Evolutionary conservation across 257 asterid genomes (phyloP).

Genomic region (Buddleja alternifolia): DNA sequence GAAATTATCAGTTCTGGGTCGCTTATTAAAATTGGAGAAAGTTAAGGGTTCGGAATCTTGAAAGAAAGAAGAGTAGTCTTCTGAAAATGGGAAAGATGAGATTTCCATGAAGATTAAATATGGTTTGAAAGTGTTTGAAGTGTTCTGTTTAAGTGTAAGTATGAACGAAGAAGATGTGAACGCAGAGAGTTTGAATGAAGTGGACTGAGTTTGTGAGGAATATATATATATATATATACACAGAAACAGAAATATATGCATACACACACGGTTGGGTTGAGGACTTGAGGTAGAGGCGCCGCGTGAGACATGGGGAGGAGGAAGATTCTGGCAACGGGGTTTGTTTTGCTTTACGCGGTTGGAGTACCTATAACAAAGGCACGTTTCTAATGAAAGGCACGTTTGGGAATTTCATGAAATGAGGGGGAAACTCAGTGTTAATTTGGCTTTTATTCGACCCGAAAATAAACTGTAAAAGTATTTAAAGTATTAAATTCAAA

Average conservation of each 20-base stretch:
- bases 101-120: constrained; percentile 47
- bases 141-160: neutral
- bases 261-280: too few relatives aligned
- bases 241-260: too few relatives aligned
- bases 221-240: neutral
- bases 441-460: too few relatives aligned
- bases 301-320: constrained; percentile 45
- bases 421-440: too few relatives aligned
- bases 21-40: neutral
- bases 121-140: constrained; percentile 36
- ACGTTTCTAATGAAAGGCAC: too few relatives aligned
- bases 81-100: constrained; percentile 48
- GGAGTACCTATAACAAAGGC: too few relatives aligned
- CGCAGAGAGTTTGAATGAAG: constrained; percentile 28
- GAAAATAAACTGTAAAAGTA: too few relatives aligned
- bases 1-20: constrained; percentile 19
- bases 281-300: neutral
- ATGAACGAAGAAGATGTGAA: constrained; percentile 45
- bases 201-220: neutral
- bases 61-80: constrained; percentile 34
- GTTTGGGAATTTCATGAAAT: too few relatives aligned
- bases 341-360: too few relatives aligned
- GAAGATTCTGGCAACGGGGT: constrained; percentile 30
- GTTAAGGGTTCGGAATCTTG: constrained; percentile 29
- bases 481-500: too few relatives aligned